Conservation (phyloP, 2,329 filamentous ascomycete species). For the Berkeleyomyces rouxiae region DNA sequence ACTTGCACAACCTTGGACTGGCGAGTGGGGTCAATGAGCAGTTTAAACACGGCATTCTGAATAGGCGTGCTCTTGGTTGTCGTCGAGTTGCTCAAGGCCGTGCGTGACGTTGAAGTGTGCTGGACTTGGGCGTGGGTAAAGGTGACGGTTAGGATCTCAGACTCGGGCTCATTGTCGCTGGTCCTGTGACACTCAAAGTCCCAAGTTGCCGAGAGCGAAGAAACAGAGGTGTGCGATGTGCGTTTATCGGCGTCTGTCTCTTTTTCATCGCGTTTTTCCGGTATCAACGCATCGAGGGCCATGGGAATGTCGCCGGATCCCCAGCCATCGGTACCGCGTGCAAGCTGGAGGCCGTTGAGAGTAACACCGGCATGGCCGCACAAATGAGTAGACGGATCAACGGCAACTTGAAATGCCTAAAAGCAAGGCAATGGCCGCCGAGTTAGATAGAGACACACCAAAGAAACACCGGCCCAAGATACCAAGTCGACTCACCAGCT, state of each 20-base stretch:
- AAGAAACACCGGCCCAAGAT: neutral
- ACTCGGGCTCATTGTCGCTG: neutral
- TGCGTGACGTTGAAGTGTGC: slow-evolving; percentile 4
- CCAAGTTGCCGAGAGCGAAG: slow-evolving; percentile 5
- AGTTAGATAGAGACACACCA: neutral
- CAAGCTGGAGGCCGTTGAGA: slow-evolving; percentile 4
- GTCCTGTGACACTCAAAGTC: slow-evolving; percentile 10
- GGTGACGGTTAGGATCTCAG: slow-evolving; percentile 11
- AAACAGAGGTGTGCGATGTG: neutral
- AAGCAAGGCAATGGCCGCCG: neutral
- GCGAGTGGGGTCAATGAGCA: slow-evolving; percentile 10
- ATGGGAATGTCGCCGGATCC: slow-evolving; percentile 9
- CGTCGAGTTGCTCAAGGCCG: slow-evolving; percentile 1
- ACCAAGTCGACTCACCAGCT: slow-evolving; percentile 8
- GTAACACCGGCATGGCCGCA: slow-evolving; percentile 11
- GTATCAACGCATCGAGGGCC: neutral
- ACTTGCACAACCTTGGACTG: slow-evolving; percentile 10
- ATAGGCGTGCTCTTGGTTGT: slow-evolving; percentile 1
- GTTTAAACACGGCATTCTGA: slow-evolving; percentile 12
- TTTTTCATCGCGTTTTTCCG: neutral
- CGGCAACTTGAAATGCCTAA: slow-evolving; percentile 8
- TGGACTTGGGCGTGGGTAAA: slow-evolving; percentile 6
- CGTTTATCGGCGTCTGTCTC: neutral
- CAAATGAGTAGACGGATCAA: slow-evolving; percentile 4
- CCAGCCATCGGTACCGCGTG: slow-evolving; percentile 3